These are phyloP conservation scores for Fagopyrum homotropicum DNA, from an alignment of 148 eudicot genomes.

Conservation along the genomic window DNA sequence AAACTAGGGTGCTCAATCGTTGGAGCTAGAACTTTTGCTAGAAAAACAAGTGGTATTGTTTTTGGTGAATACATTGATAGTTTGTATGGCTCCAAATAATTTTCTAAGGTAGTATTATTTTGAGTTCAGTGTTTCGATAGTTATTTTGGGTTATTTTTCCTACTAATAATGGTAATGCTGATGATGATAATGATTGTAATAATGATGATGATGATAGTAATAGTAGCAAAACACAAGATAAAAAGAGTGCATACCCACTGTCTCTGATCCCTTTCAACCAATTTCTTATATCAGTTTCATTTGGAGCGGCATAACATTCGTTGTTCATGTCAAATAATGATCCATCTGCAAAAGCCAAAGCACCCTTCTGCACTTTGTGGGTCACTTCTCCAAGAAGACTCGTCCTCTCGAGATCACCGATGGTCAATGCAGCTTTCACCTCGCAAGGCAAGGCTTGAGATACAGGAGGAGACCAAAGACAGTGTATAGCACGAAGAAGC, in stretches of 20 bases:
- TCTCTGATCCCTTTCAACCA: slow-evolving; percentile 95
- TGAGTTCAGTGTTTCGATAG: no score
- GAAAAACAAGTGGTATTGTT: no score
- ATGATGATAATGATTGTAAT: no score
- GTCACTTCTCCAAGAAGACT: slow-evolving; percentile 83
- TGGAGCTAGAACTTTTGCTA: no score
- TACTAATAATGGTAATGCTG: no score
- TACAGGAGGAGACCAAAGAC: slow-evolving; percentile 88
- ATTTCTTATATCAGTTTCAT: slow-evolving; percentile 75
- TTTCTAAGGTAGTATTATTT: no score
- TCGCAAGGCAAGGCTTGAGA: slow-evolving; percentile 74
- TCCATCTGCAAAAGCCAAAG: slow-evolving; percentile 61
- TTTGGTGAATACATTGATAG: no score
- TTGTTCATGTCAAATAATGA: slow-evolving; percentile 53
- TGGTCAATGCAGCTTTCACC: slow-evolving; percentile 77
- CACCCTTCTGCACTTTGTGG: slow-evolving; percentile 54
- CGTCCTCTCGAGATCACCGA: slow-evolving; percentile 71
- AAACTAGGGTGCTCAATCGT: no score
- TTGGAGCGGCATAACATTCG: slow-evolving; percentile 64
- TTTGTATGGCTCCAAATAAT: no score
- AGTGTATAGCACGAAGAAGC: slow-evolving; percentile 93
- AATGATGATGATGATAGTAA: no score
- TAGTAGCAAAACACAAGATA: neutral
- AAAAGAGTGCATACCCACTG: slow-evolving; percentile 68
- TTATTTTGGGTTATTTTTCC: no score